Conservation (phyloP, 2,329 filamentous ascomycete species). For the Hymenoscyphus fructigenus region DNA sequence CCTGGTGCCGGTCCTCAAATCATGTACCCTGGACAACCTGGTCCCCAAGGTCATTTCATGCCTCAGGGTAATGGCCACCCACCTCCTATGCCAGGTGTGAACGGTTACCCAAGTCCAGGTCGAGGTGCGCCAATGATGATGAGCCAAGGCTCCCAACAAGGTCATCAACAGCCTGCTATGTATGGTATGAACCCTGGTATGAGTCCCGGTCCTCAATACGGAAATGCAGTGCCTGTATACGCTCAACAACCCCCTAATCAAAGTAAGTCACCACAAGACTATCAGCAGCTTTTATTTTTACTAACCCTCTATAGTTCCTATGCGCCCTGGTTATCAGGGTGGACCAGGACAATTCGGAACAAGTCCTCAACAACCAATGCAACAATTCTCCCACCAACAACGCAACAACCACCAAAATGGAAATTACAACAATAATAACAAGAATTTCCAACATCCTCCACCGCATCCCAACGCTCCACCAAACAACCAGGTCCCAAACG, state of each 20-base stretch:
- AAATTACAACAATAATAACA: constrained; percentile 51
- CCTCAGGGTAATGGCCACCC: constrained; percentile 54
- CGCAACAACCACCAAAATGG: constrained; percentile 54
- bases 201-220: constrained; percentile 63
- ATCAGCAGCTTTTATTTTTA: constrained; percentile 30
- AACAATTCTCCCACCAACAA: constrained; percentile 57
- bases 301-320: constrained; percentile 51
- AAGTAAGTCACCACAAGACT: constrained; percentile 54
- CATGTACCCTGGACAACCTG: constrained; percentile 71
- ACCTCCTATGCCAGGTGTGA: constrained; percentile 62
- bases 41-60: constrained; percentile 62
- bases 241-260: constrained; percentile 68
- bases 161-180: constrained; percentile 63
- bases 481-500: constrained; percentile 39
- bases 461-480: constrained; percentile 42
- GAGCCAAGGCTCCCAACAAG: constrained; percentile 90
- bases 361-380: constrained; percentile 56
- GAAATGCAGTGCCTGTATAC: constrained; percentile 55
- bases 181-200: constrained; percentile 71
- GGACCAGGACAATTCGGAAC: constrained; percentile 62
- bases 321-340: constrained; percentile 57
- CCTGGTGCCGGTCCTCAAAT: constrained; percentile 64
- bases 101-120: constrained; percentile 86
- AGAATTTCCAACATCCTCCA: constrained; percentile 42
- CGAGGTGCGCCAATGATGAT: constrained; percentile 90